Percentiles rank a stretch among this genome's conserved stretches.
Conservation (phyloP, 1,284 basidiomycete species). For the Golubevia sp. region DNA sequence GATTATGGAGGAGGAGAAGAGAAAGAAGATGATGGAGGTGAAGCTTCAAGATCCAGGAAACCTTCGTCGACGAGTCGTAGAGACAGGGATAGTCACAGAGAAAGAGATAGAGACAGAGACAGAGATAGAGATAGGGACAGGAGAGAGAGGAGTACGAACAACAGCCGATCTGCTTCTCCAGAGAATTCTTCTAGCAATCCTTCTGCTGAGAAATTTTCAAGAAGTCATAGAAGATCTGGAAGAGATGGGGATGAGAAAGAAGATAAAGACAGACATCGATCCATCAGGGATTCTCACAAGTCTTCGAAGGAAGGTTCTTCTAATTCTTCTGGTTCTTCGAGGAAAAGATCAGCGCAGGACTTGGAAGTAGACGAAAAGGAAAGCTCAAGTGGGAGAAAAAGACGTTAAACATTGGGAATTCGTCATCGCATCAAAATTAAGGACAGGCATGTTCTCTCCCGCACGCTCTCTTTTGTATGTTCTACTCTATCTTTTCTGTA, state of each 20-base stretch:
- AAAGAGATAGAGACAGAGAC: background rate
- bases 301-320: background rate
- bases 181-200: too few species aligned
- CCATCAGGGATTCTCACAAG: constrained; percentile 14
- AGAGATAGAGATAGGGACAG: background rate
- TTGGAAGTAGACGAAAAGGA: constrained; percentile 16
- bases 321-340: background rate
- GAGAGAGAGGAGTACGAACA: background rate
- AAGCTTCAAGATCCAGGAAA: background rate
- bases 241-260: constrained; percentile 10
- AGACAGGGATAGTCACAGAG: background rate
- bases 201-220: too few species aligned
- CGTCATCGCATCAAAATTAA: too few species aligned
- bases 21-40: background rate
- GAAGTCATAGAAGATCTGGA: too few species aligned
- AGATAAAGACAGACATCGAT: constrained; percentile 19
- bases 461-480: too few species aligned
- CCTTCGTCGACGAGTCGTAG: background rate
- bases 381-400: too few species aligned
- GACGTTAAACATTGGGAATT: too few species aligned
- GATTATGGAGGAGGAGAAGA: background rate
- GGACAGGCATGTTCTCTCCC: too few species aligned
- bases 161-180: too few species aligned
- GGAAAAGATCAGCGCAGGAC: constrained; percentile 24
- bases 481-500: too few species aligned